These are phyloP conservation scores for Hymenoscyphus repandus DNA, from an alignment of 2,329 filamentous ascomycete genomes.

Conservation along the genomic window DNA sequence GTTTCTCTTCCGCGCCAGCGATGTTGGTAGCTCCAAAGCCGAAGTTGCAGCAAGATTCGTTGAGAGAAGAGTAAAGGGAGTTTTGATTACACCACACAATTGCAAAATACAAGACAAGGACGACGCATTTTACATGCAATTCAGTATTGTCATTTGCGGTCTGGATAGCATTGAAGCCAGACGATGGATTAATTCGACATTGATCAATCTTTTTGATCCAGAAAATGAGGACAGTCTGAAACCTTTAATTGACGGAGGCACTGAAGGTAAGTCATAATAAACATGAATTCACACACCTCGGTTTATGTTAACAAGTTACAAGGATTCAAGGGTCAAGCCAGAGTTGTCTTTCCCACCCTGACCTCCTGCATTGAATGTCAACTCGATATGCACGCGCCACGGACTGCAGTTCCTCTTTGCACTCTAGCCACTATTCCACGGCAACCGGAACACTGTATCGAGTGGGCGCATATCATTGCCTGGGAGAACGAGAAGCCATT, in stretches of 20 bases:
- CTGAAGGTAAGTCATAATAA: slow-evolving; percentile 61
- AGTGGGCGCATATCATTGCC: slow-evolving; percentile 97
- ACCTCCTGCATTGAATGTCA: slow-evolving; percentile 98
- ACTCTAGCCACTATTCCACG: slow-evolving; percentile 94
- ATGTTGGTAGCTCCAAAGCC: slow-evolving; percentile 92
- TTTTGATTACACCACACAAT: slow-evolving; percentile 90
- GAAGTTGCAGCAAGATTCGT: slow-evolving; percentile 91
- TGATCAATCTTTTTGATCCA: slow-evolving; percentile 84
- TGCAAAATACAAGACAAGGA: slow-evolving; percentile 96
- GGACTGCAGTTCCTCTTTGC: slow-evolving; percentile 92
- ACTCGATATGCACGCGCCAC: slow-evolving; percentile 96
- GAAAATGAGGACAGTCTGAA: slow-evolving; percentile 82
- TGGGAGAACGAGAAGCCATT: slow-evolving; percentile 88
- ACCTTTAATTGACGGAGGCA: slow-evolving; percentile 92
- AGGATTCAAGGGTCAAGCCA: slow-evolving; percentile 94
- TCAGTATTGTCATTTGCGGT: slow-evolving; percentile 88
- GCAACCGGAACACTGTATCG: slow-evolving; percentile 95
- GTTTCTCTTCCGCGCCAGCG: slow-evolving; percentile 86
- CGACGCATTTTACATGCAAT: slow-evolving; percentile 94
- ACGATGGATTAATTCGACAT: slow-evolving; percentile 95
- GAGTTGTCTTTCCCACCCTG: slow-evolving; percentile 86
- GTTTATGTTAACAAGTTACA: slow-evolving; percentile 2
- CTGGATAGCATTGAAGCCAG: slow-evolving; percentile 95
- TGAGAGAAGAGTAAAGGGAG: slow-evolving; percentile 80
- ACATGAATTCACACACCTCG: neutral